Evolutionary conservation across 2,329 filamentous ascomycete genomes (phyloP).

Genomic region (Didymella pomorum): DNA sequence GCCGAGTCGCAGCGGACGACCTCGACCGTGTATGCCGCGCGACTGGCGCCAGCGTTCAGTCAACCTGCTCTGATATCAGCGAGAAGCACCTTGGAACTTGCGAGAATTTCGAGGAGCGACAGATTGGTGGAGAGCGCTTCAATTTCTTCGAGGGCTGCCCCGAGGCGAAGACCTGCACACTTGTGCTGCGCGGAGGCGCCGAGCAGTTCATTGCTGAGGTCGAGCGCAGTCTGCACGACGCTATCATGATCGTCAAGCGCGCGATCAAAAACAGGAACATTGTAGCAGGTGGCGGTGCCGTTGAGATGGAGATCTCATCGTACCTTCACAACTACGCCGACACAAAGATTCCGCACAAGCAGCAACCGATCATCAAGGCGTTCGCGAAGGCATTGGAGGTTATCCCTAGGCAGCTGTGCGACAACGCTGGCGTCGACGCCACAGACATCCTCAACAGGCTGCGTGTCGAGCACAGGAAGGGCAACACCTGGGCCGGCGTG

Average conservation of each 20-base stretch:
- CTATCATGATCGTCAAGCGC: slow-evolving; percentile 99
- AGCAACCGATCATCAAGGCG: slow-evolving; percentile 96
- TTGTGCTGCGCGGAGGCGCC: slow-evolving; percentile 92
- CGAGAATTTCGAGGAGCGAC: slow-evolving; percentile 89
- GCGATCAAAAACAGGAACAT: slow-evolving; percentile 94
- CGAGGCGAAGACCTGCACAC: slow-evolving; percentile 93
- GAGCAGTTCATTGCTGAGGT: slow-evolving; percentile 99
- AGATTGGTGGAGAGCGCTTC: slow-evolving; percentile 96
- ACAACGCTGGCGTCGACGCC: slow-evolving; percentile 97
- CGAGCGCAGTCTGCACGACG: slow-evolving; percentile 95
- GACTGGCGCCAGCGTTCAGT: slow-evolving; percentile 90
- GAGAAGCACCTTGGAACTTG: slow-evolving; percentile 89
- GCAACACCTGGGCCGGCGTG: slow-evolving; percentile 91
- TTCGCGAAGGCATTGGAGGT: slow-evolving; percentile 98
- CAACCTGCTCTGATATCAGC: slow-evolving; percentile 94
- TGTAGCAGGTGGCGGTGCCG: slow-evolving; percentile 92
- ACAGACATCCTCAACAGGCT: slow-evolving; percentile 97
- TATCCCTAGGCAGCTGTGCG: slow-evolving; percentile 94
- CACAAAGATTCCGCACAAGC: slow-evolving; percentile 90
- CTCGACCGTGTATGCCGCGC: slow-evolving; percentile 96
- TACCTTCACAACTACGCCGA: slow-evolving; percentile 94
- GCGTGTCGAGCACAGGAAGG: slow-evolving; percentile 94
- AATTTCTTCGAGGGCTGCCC: slow-evolving; percentile 99
- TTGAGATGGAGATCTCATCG: slow-evolving; percentile 95
- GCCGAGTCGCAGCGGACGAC: slow-evolving; percentile 88